Base-by-base conservation (phyloP, 768 basidiomycete genomes). In the Agrocybe praecox region DNA sequence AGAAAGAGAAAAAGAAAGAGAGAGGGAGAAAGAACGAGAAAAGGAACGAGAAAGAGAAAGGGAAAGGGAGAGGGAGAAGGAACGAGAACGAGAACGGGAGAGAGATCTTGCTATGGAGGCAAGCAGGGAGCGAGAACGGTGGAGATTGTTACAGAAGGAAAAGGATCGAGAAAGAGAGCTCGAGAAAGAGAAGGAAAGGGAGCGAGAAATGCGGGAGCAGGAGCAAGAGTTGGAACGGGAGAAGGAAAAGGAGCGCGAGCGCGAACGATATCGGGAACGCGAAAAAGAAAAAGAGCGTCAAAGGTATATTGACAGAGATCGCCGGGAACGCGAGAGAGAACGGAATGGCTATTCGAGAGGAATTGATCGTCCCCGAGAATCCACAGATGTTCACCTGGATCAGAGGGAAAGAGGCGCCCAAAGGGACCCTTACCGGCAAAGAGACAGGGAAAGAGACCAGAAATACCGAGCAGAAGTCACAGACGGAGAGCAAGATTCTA, bases 381-480 rank as follows among this genome's bases (percentile, higher is more conserved):
- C n/a, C n/a, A n/a, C n/a, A n/a, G n/a, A n/a, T n/a, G n/a, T n/a
- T n/a, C n/a, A n/a, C n/a, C n/a, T n/a, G n/a, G n/a, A n/a, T n/a
- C n/a, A 59, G 33, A 60, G 36, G 54, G 57, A 56, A 17, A 56
- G 49, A 22, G 56, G 57, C 6, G 14, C 19, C 32, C 57, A 55
- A 40, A 40, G 44, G 52, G 55, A 60, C 18, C 18, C 23, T 46
- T 51, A 61, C 26, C 53, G 59, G 49, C 29, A 62, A 8, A 52
- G 58, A 48, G 60, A 55, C 21, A 49, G 56, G 45, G 62, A 63
- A 5, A 49, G 56, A 19, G 62, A 61, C 21, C 62, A 62, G 10
- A 59, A 49, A 55, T 63, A 64, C 53, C 65, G 62, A 26, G 65
- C 62, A 51, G 65, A 66, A 22, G 62, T 59, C 10, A 66, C 65